Evolutionary conservation across 768 basidiomycete species (phyloP), one percentile per base, ranked within the genome.

Genomic region (Psilocybe tampanensis): DNA sequence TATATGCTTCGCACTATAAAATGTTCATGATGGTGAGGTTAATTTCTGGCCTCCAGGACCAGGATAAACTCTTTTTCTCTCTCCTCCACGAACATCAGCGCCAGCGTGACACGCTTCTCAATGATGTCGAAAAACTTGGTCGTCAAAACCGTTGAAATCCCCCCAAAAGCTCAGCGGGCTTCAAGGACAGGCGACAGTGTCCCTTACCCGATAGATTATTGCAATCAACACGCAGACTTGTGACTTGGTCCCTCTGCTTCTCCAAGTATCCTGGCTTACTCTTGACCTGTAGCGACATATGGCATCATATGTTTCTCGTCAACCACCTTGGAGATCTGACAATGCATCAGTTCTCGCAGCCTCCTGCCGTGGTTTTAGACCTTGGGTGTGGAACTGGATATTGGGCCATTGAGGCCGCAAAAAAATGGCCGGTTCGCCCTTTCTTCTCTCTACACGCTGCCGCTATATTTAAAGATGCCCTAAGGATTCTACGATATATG

Each of bases 351-450:
- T 86, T 86, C 49, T 72, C 76, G 8, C 65, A 63, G 0, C 79
- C 83, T 2, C 90, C 89, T 0, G 21, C 65, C 1, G 68, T 72
- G 2, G 74, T 89, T 0, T 80, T 92, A 11, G 88, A 90, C 64
- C 70, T 92, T 8, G 90, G 89, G 0, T 90, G 88, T 64, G 89
- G 90, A 5, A 80, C 75, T 44, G 90, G 90, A 1, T 78, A 79
- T 49, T 92, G 90, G 90, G 80, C 80, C 2, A 75, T 92, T 24
- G 83, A 88, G 57, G 88, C 88, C 4, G 88, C 85, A 2, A 83
- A 77, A 61, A 71, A 74, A 44, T 92, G 89, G 89, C 76, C 76
- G 66, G 90, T 86, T 57, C 42, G 81, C 47, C 17, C 22, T 54
- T 26, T 17, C 15, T 29, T 42, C 42, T 24, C 47, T 19, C 39